These are phyloP conservation scores for Panicum miliaceum DNA, from an alignment of 176 grass and related monocot genomes.

Conservation along the genomic window DNA sequence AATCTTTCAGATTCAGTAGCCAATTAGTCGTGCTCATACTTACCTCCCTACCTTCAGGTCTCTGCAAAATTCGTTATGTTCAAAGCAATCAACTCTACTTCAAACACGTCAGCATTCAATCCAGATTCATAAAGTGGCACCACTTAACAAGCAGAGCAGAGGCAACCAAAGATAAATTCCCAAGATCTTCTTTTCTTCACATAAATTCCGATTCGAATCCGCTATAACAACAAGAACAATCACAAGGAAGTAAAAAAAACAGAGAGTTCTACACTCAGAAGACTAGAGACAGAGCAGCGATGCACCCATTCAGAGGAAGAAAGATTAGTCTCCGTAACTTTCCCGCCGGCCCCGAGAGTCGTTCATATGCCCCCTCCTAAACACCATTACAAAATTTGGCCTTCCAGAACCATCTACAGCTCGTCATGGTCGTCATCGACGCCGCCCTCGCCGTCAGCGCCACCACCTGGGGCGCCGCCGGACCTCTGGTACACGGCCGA, in stretches of 20 bases:
- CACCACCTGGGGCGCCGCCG: conserved; percentile 20
- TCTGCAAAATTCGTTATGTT: too few relatives aligned
- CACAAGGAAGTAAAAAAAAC: conserved; percentile 7
- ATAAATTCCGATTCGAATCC: conserved; percentile 50
- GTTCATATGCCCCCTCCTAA: not conserved
- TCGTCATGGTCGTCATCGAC: conserved; percentile 59
- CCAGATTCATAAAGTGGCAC: too few relatives aligned
- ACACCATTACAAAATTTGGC: conserved; percentile 53
- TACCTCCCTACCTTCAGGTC: too few relatives aligned
- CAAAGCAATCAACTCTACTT: too few relatives aligned
- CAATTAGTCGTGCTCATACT: too few relatives aligned
- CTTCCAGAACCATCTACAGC: conserved; percentile 40
- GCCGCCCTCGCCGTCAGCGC: not conserved
- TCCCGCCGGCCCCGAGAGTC: not conserved
- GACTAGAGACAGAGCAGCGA: not conserved
- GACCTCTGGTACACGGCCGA: conserved; percentile 72
- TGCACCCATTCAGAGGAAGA: not conserved
- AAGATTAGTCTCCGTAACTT: conserved; percentile 11
- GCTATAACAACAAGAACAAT: conserved; percentile 40
- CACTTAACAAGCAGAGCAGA: not conserved
- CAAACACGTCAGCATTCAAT: too few relatives aligned
- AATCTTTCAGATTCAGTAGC: too few relatives aligned
- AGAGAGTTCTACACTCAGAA: conserved; percentile 42
- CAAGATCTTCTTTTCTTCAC: conserved; percentile 34
- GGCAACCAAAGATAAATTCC: not conserved